Base-by-base conservation (phyloP, 805 yeast genomes). In the Limtongia smithiae region DNA sequence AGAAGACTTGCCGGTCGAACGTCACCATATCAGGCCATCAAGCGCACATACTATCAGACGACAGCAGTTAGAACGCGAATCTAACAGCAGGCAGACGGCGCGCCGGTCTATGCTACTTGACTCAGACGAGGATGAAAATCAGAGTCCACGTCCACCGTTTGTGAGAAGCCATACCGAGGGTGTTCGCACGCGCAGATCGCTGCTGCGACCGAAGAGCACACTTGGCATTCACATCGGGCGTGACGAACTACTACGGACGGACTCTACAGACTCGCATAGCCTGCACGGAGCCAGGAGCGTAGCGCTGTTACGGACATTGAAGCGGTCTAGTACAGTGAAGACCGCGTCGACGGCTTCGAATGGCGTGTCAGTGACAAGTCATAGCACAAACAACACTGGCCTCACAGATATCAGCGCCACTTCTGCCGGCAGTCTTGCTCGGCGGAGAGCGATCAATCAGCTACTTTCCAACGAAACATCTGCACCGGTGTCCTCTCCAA, bases 361-460 rank as follows among this genome's bases (percentile, higher is more conserved):
- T 37, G 46, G 41, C 15, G 36, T 35, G 2, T 52, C 57, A 14
- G 31, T 60, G 8, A 45, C 61, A 2, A 55, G 74, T 25, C 28
- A 38, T 17, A 38, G 49, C 27, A 35, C 50, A 7, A 43, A 38
- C 11, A 33, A 31, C 3, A 71, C 78, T 2, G 62, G 71, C 8
- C 65, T 74, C 67, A 74, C 78, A 31, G 93, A 85, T 64, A 76
- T 85, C 54, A 84, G 93, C 68, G 95, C 95, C 3, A 85, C 95
- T 0, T 83, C 93, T 55, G 95, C 95, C 1, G 95, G 94, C 0
- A 85, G 94, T 27, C 80, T 81, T 50, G 80, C 82, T 39, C 76
- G 95, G 61, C 94, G 87, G 64, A 83, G 77, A 59, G 73, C 71
- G 62, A 41, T 35, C 41, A 48, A 34, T n/a, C 28, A 44, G 40